These are phyloP conservation scores for Xerocomellus intermedius DNA, from an alignment of 768 basidiomycete species.

Conservation along the genomic window DNA sequence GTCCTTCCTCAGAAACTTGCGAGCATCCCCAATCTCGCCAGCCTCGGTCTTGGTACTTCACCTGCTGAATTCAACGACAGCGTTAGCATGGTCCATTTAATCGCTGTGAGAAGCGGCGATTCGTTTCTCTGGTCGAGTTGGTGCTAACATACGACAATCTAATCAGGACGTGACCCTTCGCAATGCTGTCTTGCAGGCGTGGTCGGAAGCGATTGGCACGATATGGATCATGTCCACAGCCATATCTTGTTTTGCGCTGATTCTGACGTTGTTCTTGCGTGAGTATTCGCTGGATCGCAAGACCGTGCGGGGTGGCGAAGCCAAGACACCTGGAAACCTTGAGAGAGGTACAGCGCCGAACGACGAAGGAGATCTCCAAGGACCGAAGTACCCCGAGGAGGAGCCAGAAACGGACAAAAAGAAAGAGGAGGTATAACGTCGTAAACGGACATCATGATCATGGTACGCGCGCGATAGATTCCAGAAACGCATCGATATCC, in stretches of 20 bases:
- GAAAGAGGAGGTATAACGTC: neutral
- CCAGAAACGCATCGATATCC: neutral
- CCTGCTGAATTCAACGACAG: slow-evolving; percentile 44
- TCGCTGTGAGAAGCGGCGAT: slow-evolving; percentile 12
- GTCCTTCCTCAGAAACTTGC: slow-evolving; percentile 40
- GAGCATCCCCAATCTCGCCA: slow-evolving; percentile 31
- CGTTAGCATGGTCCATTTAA: slow-evolving; percentile 41
- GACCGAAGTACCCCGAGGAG: neutral
- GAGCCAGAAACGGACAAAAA: neutral
- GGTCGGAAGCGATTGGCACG: slow-evolving; percentile 55
- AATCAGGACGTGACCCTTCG: slow-evolving; percentile 49
- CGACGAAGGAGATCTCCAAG: neutral
- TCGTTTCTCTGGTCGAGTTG: neutral
- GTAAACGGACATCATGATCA: neutral
- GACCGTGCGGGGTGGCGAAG: slow-evolving; percentile 38
- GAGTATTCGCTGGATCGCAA: slow-evolving; percentile 59
- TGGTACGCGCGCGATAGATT: neutral
- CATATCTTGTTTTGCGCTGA: slow-evolving; percentile 49
- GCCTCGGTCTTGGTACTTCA: slow-evolving; percentile 36
- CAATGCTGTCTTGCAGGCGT: slow-evolving; percentile 55
- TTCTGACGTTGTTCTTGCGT: slow-evolving; percentile 54
- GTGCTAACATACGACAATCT: neutral
- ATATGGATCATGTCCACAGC: slow-evolving; percentile 70
- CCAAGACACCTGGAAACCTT: slow-evolving; percentile 26
- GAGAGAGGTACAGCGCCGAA: slow-evolving; percentile 22